phyloP scores from a whole-genome alignment of 495 filamentous ascomycete genomes.

The Annulohypoxylon moriforme region DNA sequence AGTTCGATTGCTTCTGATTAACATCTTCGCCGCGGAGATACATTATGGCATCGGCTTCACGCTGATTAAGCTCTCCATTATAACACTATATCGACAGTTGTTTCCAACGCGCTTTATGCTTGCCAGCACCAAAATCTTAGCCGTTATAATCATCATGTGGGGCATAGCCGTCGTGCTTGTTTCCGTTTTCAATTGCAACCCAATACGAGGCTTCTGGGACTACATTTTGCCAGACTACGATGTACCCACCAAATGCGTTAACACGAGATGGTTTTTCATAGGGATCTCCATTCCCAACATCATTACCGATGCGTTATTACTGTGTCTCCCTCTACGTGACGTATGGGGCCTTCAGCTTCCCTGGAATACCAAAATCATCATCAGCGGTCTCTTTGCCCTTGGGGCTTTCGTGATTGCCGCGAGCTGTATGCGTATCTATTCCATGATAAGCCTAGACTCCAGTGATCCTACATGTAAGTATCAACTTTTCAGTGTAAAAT shows the following conservation, averaged over 20 bases:
- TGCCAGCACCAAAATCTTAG: background rate
- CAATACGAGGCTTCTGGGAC: background rate
- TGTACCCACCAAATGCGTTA: background rate
- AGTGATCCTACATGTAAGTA: background rate
- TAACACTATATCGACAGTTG: slow-evolving; percentile 4
- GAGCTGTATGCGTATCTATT: background rate
- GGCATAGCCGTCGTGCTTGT: background rate
- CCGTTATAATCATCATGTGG: background rate
- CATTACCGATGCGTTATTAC: background rate
- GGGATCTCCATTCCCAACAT: background rate
- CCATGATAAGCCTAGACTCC: background rate
- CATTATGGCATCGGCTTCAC: background rate
- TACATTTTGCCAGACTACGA: background rate
- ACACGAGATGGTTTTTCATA: background rate
- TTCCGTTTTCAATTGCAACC: background rate
- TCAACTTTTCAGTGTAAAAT: background rate
- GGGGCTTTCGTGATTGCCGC: slow-evolving; percentile 2
- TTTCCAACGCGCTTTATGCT: slow-evolving; percentile 6
- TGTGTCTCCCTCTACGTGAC: slow-evolving; percentile 5
- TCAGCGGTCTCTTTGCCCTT: slow-evolving; percentile 1
- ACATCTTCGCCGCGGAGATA: background rate
- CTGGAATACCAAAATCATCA: background rate
- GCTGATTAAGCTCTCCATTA: background rate
- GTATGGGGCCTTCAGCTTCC: background rate
- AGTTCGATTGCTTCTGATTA: background rate